phyloP scores from a whole-genome alignment of 495 filamentous ascomycete genomes.

The Daldinia concentrica region DNA sequence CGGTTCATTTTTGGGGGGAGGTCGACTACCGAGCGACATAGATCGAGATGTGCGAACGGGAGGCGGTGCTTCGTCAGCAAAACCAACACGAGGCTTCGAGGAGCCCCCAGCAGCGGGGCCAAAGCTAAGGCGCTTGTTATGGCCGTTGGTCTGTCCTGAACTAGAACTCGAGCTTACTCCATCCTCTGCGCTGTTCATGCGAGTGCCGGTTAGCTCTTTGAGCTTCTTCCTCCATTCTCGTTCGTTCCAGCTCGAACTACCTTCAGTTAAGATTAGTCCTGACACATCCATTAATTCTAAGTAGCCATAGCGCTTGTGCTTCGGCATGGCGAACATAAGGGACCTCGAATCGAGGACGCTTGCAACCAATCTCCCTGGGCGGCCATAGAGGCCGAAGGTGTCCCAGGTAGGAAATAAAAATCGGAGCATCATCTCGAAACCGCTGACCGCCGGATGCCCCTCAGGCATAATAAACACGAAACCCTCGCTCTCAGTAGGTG shows the following conservation, averaged over 20 bases:
- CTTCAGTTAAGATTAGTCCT: conserved; percentile 76
- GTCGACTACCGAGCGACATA: conserved; percentile 52
- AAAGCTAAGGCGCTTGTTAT: conserved; percentile 73
- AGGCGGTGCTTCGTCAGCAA: conserved; percentile 66
- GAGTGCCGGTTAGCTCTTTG: conserved; percentile 87
- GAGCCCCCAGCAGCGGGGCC: conserved; percentile 52
- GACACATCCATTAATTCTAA: conserved; percentile 88
- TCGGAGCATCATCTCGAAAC: conserved; percentile 96
- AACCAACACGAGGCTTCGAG: conserved; percentile 62
- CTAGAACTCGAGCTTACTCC: conserved; percentile 52
- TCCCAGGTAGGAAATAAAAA: conserved; percentile 96
- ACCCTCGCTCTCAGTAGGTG: conserved; percentile 80
- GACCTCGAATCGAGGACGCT: conserved; percentile 86
- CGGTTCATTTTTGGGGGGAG: conserved; percentile 56
- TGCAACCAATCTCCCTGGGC: conserved; percentile 85
- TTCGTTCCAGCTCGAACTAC: conserved; percentile 83
- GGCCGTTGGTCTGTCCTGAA: conserved; percentile 69
- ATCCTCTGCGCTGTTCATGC: conserved; percentile 69
- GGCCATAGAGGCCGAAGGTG: conserved; percentile 90
- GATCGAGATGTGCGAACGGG: conserved; percentile 67
- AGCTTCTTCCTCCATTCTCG: conserved; percentile 88
- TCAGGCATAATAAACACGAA: conserved; percentile 99
- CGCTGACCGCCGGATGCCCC: conserved; percentile 84
- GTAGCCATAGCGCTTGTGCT: conserved; percentile 87
- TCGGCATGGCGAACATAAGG: conserved; percentile 98